Evolutionary conservation across 2,329 filamentous ascomycete genomes (phyloP), one percentile per base, ranked within the genome.

Genomic region (Nothopassalora personata): DNA sequence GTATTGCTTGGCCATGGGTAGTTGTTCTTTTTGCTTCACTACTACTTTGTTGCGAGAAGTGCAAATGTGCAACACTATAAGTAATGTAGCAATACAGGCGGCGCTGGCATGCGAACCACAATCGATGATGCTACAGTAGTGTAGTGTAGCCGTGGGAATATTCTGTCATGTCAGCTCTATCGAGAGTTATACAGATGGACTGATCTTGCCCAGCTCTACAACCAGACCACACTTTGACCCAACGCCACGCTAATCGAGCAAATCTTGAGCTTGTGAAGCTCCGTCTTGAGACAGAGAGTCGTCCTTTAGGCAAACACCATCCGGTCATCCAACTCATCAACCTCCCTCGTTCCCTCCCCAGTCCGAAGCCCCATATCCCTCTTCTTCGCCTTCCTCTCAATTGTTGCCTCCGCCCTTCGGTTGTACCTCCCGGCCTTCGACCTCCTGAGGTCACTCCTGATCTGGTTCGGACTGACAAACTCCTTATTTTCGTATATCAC

Each of bases 401-500:
- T 80, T 65, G 83, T 79, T 67, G 88, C 85, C 71, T 96, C 91
- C 31, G 86, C 84, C 61, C 94, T 83, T 57, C 82, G 81, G 66
- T 90, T 89, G 77, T 95, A 93, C 66, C 85, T 85, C 52, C 85
- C 83, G 0, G 92, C 90, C 80, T 90, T 91, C 67, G 83, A 80
- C 75, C 85, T 80, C 67, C 90, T 82, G 67, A 96, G 75, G 64
- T 97, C 94, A 45, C 90, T 81, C 66, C 94, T 83, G 64, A 97
- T 85, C 77, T 97, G 69, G 83, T 99, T 99, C 9, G 94, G 94
- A 66, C 89, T 94, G 56, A 99, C 90, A 70, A 96, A 99, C 74
- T 96, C 88, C 81, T 91, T 94, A 80, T 97, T 97, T 80, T 97
- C 91, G 77, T 96, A 99, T 71, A 99, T 95, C 65, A 97, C 91